Evolutionary conservation across 345 rosid genomes (phyloP).

Genomic region (Draba incana): DNA sequence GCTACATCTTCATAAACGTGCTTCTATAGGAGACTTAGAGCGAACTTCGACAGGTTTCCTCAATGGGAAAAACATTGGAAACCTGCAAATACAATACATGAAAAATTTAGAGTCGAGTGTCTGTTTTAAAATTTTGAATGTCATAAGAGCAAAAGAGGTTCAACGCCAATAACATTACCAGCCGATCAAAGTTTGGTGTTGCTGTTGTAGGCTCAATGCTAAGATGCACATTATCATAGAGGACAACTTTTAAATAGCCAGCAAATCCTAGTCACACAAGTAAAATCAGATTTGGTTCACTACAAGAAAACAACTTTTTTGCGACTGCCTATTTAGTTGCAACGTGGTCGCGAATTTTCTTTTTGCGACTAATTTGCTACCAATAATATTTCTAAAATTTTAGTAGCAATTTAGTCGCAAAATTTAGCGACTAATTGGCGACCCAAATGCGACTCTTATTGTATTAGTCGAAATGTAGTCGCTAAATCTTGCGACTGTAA

Average conservation of each 20-base stretch:
- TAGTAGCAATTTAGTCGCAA: too few species aligned
- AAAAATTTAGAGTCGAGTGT: background rate
- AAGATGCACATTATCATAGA: constrained; percentile 75
- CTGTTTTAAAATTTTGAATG: background rate
- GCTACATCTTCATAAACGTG: constrained; percentile 78
- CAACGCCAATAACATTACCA: constrained; percentile 49
- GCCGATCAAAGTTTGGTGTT: constrained; percentile 81
- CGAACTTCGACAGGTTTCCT: constrained; percentile 57
- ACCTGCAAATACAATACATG: constrained; percentile 44
- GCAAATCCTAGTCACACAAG: constrained; percentile 62
- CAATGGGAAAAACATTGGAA: constrained; percentile 82
- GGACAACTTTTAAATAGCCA: constrained; percentile 74
- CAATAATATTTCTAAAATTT: too few species aligned
- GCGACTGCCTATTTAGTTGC: too few species aligned
- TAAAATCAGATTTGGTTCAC: background rate
- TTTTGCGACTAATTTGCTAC: too few species aligned
- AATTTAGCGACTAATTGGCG: too few species aligned
- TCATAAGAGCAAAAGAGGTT: background rate
- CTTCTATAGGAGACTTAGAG: constrained; percentile 63
- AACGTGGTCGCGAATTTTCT: too few species aligned
- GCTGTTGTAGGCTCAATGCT: constrained; percentile 76
- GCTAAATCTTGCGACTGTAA: too few species aligned
- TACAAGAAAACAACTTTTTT: too few species aligned
- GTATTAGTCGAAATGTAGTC: too few species aligned
- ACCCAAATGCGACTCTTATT: too few species aligned